Base-by-base conservation (phyloP, 768 basidiomycete species). In the Cystoderma amianthinum region DNA sequence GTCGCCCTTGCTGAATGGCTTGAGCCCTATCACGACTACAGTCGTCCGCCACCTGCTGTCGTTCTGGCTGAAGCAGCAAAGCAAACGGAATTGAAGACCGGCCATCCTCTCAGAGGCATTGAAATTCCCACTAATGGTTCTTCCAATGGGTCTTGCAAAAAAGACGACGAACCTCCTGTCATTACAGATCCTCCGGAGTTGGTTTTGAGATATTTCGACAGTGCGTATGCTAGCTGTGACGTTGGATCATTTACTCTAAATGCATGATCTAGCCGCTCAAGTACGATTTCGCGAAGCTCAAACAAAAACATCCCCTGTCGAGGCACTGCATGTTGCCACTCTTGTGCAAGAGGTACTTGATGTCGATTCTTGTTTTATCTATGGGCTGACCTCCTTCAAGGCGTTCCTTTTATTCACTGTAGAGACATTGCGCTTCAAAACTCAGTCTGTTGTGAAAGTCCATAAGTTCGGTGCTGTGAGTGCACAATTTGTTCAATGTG, bases 61-160 rank as follows among this genome's bases (percentile, higher is more conserved):
- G 85, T 87, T 22, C 63, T 87, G 17, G 84, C 82, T 5, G 87
- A 87, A 56, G 83, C 81, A 22, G 74, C 83, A 4, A 87, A 79
- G 49, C 76, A 80, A 56, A 77, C 78, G 0, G 78, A 86, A 51
- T 60, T 78, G 32, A 87, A 84, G 60, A 80, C 80, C 0, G 82
- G 82, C 0, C 71, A 78, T 44, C 80, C 82, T 4, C 59, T 83
- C 44, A 79, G 80, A 54, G 81, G 81, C 4, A 63, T 84, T 13
- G 78, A 81, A 48, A 57, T 72, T 19, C 58, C 65, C 1, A 51
- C 61, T 21, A 65, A 67, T 42, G 61, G 64, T 9, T 36, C 34
- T 34, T 42, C 63, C 10, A 76, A 73, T 50, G 72, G 70, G 5
- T 64, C 71, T 38, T 52, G 60, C 13, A 87, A 80, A 60, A 87